These are phyloP conservation scores for Mimosa pudica DNA, from an alignment of 306 rosid genomes.

Conservation along the genomic window DNA sequence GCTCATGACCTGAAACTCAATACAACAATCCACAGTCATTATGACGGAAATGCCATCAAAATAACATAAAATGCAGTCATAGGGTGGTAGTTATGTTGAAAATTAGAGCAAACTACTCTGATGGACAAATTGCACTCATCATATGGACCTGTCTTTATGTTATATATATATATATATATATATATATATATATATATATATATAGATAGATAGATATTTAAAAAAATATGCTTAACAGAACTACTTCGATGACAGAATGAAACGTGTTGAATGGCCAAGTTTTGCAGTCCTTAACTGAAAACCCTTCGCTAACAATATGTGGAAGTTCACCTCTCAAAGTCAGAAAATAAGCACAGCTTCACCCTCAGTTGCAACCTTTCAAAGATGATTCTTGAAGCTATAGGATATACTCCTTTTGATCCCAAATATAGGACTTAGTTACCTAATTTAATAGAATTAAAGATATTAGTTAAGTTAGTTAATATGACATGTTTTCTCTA, in stretches of 20 bases:
- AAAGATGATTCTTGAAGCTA: background rate
- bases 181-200: no score
- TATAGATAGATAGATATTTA: no score
- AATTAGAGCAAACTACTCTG: background rate
- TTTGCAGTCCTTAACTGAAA: background rate
- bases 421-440: no score
- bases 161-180: no score
- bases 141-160: no score
- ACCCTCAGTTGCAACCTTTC: background rate
- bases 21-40: background rate
- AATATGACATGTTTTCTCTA: no score
- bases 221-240: background rate
- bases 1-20: slow-evolving; percentile 33
- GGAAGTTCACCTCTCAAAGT: background rate
- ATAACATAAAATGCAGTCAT: background rate
- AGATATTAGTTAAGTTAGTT: no score
- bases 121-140: background rate
- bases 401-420: no score
- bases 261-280: background rate
- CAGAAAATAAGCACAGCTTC: background rate
- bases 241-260: background rate
- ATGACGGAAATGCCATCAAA: background rate
- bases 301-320: background rate
- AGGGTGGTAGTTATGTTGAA: background rate
- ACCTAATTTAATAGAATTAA: no score